Percentiles rank a stretch among this genome's conserved stretches.
Conservation (phyloP, 2,329 filamentous ascomycete species). For the Cercospora sp. region DNA sequence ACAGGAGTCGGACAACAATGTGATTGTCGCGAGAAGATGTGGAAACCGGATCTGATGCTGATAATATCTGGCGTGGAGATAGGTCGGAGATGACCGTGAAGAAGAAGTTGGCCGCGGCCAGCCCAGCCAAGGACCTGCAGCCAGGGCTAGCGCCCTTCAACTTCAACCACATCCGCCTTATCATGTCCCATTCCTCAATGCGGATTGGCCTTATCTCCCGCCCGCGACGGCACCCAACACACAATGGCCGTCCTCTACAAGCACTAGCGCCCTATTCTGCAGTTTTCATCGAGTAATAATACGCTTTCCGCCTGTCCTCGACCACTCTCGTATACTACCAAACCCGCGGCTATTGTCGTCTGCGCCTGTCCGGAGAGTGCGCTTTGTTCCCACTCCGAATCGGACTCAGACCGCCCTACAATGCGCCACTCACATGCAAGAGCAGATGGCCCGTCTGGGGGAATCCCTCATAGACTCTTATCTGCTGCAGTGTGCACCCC, state of each 20-base stretch:
- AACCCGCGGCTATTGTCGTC: neutral
- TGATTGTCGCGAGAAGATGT: neutral
- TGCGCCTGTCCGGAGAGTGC: constrained; percentile 11
- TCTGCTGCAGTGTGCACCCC: constrained; percentile 17
- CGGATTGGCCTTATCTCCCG: constrained; percentile 12
- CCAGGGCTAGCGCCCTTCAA: constrained; percentile 1
- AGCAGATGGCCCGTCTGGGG: constrained; percentile 20
- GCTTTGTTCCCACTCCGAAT: constrained; percentile 19
- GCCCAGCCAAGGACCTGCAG: neutral
- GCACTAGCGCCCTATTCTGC: constrained; percentile 8
- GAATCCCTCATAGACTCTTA: constrained; percentile 18
- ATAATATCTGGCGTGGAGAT: neutral
- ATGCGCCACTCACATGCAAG: constrained; percentile 10
- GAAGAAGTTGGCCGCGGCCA: constrained; percentile 9
- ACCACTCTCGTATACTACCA: neutral
- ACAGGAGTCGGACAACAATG: neutral
- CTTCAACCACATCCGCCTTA: constrained; percentile 9
- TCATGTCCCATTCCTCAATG: constrained; percentile 1
- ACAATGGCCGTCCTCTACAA: neutral
- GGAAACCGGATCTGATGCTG: neutral
- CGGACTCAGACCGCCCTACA: constrained; percentile 8
- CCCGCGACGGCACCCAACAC: neutral
- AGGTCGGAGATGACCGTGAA: constrained; percentile 7
- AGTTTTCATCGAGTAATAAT: constrained; percentile 30
- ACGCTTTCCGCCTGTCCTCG: neutral